phyloP scores from a whole-genome alignment of 768 basidiomycete species.

The Clavulina sp. region DNA sequence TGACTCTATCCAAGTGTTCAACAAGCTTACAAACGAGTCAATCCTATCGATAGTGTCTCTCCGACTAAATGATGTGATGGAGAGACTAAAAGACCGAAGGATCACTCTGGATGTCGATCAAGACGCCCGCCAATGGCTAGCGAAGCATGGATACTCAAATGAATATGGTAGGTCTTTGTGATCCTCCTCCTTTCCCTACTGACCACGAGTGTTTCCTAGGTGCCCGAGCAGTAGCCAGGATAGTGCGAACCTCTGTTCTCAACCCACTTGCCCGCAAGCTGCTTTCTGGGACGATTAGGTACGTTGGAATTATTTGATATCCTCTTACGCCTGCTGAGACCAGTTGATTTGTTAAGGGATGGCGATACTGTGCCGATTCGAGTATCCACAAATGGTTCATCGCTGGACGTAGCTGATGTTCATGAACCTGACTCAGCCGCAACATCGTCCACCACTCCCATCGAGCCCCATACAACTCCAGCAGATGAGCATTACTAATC shows the following conservation, averaged over 20 bases:
- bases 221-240: slow-evolving; percentile 72
- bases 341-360: slow-evolving; percentile 25
- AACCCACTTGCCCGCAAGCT: slow-evolving; percentile 71
- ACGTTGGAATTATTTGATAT: slow-evolving; percentile 13
- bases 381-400: slow-evolving; percentile 25
- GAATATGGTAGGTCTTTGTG: slow-evolving; percentile 31
- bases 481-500: background rate
- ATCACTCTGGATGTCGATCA: slow-evolving; percentile 57
- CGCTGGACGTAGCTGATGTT: slow-evolving; percentile 42
- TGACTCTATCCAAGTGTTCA: slow-evolving; percentile 69
- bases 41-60: slow-evolving; percentile 67
- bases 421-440: slow-evolving; percentile 30
- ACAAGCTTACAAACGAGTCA: slow-evolving; percentile 59
- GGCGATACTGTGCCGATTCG: slow-evolving; percentile 48
- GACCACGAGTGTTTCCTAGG: slow-evolving; percentile 15
- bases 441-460: background rate
- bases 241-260: slow-evolving; percentile 64
- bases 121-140: slow-evolving; percentile 48
- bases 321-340: background rate
- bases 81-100: slow-evolving; percentile 41
- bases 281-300: slow-evolving; percentile 64
- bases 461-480: background rate
- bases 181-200: background rate
- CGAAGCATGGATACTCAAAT: slow-evolving; percentile 61
- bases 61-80: slow-evolving; percentile 55